phyloP scores from a whole-genome alignment of 1,284 basidiomycete species.

The Rhizoctonia solani region DNA sequence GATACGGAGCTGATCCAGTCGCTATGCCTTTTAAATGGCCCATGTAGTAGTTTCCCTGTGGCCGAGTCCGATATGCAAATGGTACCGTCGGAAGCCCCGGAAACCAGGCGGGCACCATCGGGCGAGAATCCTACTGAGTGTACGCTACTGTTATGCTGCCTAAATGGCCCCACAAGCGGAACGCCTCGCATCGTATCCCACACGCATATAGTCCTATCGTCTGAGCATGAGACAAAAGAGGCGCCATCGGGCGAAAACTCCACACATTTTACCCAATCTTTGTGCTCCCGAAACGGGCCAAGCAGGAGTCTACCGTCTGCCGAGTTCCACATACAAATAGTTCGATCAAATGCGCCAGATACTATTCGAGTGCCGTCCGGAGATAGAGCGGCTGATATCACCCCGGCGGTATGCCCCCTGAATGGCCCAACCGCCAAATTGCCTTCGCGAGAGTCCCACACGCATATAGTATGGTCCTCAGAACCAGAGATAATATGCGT shows the following conservation, averaged over 20 bases:
- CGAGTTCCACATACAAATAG: slow-evolving; percentile 9
- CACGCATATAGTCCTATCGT: slow-evolving; percentile 13
- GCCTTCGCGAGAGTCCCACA: neutral
- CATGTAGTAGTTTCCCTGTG: neutral
- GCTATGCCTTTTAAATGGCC: neutral
- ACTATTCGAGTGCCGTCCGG: slow-evolving; percentile 3
- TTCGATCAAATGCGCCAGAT: slow-evolving; percentile 10
- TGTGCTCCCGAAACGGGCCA: slow-evolving; percentile 1
- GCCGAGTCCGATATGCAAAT: neutral
- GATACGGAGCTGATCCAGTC: neutral
- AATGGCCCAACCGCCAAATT: neutral
- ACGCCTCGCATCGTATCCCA: neutral
- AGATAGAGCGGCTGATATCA: slow-evolving; percentile 9
- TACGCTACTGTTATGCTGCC: neutral
- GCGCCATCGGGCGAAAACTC: slow-evolving; percentile 18
- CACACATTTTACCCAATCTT: neutral
- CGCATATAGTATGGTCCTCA: slow-evolving; percentile 1
- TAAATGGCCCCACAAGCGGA: neutral
- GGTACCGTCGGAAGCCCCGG: neutral
- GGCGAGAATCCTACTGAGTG: slow-evolving; percentile 15
- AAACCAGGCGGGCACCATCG: slow-evolving; percentile 2
- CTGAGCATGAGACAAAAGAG: neutral
- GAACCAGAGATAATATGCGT: slow-evolving; percentile 15
- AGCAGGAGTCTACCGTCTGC: neutral
- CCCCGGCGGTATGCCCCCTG: slow-evolving; percentile 1